Conservation (phyloP, 1,284 basidiomycete species). For the Ustilago curta region DNA sequence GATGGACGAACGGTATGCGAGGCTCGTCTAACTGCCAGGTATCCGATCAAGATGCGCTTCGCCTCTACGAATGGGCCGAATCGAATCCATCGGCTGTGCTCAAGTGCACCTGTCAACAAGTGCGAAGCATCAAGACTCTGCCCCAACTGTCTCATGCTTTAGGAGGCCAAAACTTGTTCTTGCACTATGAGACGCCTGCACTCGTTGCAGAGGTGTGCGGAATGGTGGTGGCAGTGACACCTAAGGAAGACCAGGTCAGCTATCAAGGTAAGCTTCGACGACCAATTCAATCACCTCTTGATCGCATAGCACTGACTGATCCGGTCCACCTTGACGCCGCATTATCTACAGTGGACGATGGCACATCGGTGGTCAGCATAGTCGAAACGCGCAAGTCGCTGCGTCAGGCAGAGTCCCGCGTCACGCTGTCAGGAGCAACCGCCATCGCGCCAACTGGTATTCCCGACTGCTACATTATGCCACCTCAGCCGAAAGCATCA, state of each 20-base stretch:
- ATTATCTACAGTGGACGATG: slow-evolving; percentile 41
- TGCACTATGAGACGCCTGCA: slow-evolving; percentile 33
- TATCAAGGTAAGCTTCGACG: slow-evolving; percentile 29
- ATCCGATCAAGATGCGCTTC: slow-evolving; percentile 30
- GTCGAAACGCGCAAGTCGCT: slow-evolving; percentile 34
- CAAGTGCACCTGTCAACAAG: slow-evolving; percentile 38
- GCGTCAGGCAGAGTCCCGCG: background rate
- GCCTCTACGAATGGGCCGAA: slow-evolving; percentile 40
- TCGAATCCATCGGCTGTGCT: slow-evolving; percentile 17
- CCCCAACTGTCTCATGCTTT: slow-evolving; percentile 27
- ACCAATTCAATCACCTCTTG: background rate
- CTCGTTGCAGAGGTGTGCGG: slow-evolving; percentile 39
- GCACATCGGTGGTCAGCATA: slow-evolving; percentile 43
- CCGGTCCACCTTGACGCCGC: background rate
- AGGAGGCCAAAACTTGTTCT: slow-evolving; percentile 32
- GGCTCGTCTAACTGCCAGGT: slow-evolving; percentile 6
- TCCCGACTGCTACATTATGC: slow-evolving; percentile 46
- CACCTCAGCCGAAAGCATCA: slow-evolving; percentile 18
- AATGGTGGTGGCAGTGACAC: slow-evolving; percentile 43
- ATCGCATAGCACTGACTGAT: background rate
- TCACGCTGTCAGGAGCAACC: background rate
- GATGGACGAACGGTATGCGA: slow-evolving; percentile 14
- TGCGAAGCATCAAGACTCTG: slow-evolving; percentile 17
- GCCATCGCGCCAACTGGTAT: slow-evolving; percentile 10
- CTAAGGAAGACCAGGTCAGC: slow-evolving; percentile 40